A percentile compares a stretch with the other conserved stretches of the same genome.
These are phyloP conservation scores for Planoprotostelium fungivorum DNA, from an alignment of 78 protist species.

Conservation along the genomic window DNA sequence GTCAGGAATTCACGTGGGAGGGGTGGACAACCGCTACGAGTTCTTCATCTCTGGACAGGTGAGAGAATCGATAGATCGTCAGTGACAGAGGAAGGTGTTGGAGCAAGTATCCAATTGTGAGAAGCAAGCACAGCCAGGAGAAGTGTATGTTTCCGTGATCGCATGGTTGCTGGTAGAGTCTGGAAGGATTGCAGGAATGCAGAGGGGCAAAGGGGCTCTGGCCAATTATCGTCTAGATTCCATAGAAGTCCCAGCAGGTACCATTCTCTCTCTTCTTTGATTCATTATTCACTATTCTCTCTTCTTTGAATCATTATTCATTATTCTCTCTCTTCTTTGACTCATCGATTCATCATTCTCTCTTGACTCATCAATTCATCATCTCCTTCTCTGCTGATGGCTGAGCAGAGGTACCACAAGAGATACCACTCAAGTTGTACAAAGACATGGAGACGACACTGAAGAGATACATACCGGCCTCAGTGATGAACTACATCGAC, in stretches of 20 bases:
- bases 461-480: conserved; percentile 35
- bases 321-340: background rate
- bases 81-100: conserved; percentile 13
- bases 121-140: conserved; percentile 66
- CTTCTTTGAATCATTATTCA: too few relatives aligned
- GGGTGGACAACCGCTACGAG: conserved; percentile 54
- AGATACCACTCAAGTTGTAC: conserved; percentile 10
- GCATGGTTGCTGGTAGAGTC: background rate
- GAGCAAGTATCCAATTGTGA: conserved; percentile 57
- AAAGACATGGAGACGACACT: conserved; percentile 48
- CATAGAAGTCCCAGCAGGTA: background rate
- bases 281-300: background rate
- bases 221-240: background rate
- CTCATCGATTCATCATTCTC: background rate
- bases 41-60: conserved; percentile 68
- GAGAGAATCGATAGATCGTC: background rate
- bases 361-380: background rate
- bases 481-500: conserved; percentile 24
- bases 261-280: too few relatives aligned
- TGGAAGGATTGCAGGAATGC: background rate
- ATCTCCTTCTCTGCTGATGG: too few relatives aligned
- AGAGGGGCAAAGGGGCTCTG: background rate
- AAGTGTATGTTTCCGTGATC: conserved; percentile 42
- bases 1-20: conserved; percentile 70
- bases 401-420: background rate